Percentiles rank a stretch among this genome's conserved stretches.
Evolutionary conservation across 78 protist genomes (phyloP).

Genomic region (Dictyostelium citrinum): DNA sequence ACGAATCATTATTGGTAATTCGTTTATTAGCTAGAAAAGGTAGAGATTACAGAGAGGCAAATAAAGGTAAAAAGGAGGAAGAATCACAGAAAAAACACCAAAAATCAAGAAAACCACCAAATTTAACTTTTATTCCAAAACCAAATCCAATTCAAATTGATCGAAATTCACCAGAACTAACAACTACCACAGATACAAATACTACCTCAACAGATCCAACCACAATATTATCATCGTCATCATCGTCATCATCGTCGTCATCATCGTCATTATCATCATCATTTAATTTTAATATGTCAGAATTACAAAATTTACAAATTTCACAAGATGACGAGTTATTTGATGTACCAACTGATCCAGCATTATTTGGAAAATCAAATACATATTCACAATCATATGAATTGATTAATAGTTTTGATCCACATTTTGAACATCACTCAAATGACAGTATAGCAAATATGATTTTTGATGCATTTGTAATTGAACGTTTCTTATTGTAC

Average conservation of each 20-base stretch:
- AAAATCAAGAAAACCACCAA: not conserved
- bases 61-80: not conserved
- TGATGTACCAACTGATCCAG: not conserved
- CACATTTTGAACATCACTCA: slow-evolving; percentile 50
- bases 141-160: not conserved
- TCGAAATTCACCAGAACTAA: not conserved
- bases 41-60: not conserved
- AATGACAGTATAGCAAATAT: not conserved
- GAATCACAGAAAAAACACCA: not conserved
- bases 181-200: not conserved
- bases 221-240: not conserved
- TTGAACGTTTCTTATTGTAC: slow-evolving; percentile 16
- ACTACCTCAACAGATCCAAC: not conserved
- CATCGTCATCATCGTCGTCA: not conserved
- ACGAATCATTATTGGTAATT: slow-evolving; percentile 23
- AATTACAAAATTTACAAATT: slow-evolving; percentile 22
- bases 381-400: slow-evolving; percentile 11
- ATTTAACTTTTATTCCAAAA: not conserved
- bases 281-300: not conserved
- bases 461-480: slow-evolving; percentile 32
- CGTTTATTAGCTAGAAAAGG: slow-evolving; percentile 15
- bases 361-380: not conserved
- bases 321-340: not conserved
- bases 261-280: not conserved
- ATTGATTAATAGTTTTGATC: slow-evolving; percentile 36